These are phyloP conservation scores for Myriosclerotinia curreyana DNA, from an alignment of 2,329 filamentous ascomycete genomes.

Conservation along the genomic window DNA sequence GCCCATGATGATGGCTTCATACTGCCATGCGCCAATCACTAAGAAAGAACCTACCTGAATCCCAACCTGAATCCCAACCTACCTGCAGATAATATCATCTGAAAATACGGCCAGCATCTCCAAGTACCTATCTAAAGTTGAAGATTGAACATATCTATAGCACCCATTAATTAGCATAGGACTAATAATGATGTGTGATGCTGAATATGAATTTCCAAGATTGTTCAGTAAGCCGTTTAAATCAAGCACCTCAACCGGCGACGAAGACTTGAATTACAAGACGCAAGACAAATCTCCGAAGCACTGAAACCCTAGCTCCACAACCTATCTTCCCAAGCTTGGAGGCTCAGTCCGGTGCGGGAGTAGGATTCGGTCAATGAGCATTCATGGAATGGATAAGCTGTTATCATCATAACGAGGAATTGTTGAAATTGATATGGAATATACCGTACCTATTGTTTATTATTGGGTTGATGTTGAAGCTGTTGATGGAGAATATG, in stretches of 20 bases:
- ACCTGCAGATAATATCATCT: not conserved
- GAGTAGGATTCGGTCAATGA: slow-evolving; percentile 68
- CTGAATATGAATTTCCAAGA: not conserved
- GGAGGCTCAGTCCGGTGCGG: slow-evolving; percentile 59
- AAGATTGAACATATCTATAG: slow-evolving; percentile 11
- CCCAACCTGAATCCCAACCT: slow-evolving; percentile 3
- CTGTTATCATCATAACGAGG: slow-evolving; percentile 56
- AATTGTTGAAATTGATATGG: slow-evolving; percentile 18
- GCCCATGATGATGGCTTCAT: not conserved
- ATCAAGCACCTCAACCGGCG: slow-evolving; percentile 64
- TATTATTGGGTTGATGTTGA: not conserved
- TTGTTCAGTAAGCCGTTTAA: slow-evolving; percentile 45
- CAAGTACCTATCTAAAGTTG: not conserved
- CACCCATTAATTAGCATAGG: slow-evolving; percentile 16
- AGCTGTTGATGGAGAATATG: not conserved
- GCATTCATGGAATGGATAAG: slow-evolving; percentile 76
- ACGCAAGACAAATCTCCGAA: slow-evolving; percentile 52
- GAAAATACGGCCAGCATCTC: too few relatives aligned
- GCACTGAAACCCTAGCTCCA: slow-evolving; percentile 70
- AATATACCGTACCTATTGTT: slow-evolving; percentile 29
- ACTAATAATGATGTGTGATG: slow-evolving; percentile 15
- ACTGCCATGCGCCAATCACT: too few relatives aligned
- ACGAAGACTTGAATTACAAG: slow-evolving; percentile 49
- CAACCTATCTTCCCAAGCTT: slow-evolving; percentile 65
- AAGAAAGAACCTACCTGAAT: too few relatives aligned